Base-by-base conservation (phyloP, 352 stramenopile genomes). In the Phytophthora podocarpi region DNA sequence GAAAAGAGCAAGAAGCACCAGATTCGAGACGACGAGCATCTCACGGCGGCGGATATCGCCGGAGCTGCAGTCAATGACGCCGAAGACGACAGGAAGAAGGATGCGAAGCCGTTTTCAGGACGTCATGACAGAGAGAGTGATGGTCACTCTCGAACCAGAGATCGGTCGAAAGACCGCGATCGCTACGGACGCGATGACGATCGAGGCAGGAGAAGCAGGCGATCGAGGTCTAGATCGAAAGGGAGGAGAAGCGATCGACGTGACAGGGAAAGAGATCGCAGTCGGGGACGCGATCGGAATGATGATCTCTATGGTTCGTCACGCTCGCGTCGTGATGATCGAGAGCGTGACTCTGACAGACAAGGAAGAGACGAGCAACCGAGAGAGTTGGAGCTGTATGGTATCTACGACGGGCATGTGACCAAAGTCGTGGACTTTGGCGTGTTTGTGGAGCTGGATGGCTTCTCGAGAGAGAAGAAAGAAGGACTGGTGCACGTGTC, bases 371-470 rank as follows among this genome's bases (percentile, higher is more conserved):
- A 74, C 41, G 21, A 80, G 54, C 62, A 60, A 57, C 35, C 65
- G 48, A 31, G 69, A 10, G 60, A 81, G 26, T 42, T 96, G 23
- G 84, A 98, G 66, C 65, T 99, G 28, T 97, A 99, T 73, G 73
- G 81, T 32, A 99, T 99, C 60, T 99, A 99, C 64, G 81, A 95
- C 30, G 97, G 93, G 16, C 82, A 74, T 8, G 93, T 99, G 15
- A 84, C 80, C 53, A 98, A 98, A 59, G 79, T 98, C 21, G 95
- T 98, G 72, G 96, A 99, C 58, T 99, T 98, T 89, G 97, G 97
- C 8, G 87, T 97, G 20, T 98, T 99, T 74, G 95, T 99, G 4
- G 95, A 98, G 64, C 76, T 99, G 23, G 74, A 93, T 21, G 71
- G 82, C 2, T 78, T 86, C 20, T 50, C 60, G 12, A 62, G 63